These are phyloP conservation scores for Fusarium tjaetaba DNA, from an alignment of 2,329 filamentous ascomycete genomes.

Conservation along the genomic window DNA sequence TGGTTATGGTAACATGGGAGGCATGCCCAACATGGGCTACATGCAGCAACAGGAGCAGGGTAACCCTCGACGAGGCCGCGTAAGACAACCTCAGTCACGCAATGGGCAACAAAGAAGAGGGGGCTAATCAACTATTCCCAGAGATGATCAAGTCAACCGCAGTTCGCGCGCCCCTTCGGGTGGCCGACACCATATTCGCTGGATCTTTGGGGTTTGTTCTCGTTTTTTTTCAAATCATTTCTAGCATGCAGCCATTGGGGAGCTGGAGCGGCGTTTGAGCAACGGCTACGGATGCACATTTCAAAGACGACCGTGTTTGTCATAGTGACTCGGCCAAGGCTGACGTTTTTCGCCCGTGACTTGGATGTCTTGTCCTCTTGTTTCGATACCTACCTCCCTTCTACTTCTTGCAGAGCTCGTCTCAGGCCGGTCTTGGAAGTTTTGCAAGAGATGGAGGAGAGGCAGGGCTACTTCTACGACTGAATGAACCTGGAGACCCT, in stretches of 20 bases:
- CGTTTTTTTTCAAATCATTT: slow-evolving; percentile 33
- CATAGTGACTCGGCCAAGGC: slow-evolving; percentile 22
- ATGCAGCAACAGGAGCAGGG: slow-evolving; percentile 64
- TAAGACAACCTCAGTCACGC: slow-evolving; percentile 51
- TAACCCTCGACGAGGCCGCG: slow-evolving; percentile 67
- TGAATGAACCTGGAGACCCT: slow-evolving; percentile 37
- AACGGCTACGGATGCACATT: slow-evolving; percentile 29
- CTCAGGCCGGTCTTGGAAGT: slow-evolving; percentile 44
- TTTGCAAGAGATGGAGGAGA: slow-evolving; percentile 33
- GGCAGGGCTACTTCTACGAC: slow-evolving; percentile 39
- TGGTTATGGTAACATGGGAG: slow-evolving; percentile 56
- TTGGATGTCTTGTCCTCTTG: slow-evolving; percentile 38
- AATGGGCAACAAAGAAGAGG: slow-evolving; percentile 22
- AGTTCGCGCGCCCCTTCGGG: slow-evolving; percentile 12
- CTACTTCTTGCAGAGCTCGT: slow-evolving; percentile 29
- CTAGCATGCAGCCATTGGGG: slow-evolving; percentile 35
- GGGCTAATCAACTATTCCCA: slow-evolving; percentile 41
- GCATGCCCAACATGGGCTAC: slow-evolving; percentile 62
- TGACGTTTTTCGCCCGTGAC: slow-evolving; percentile 19
- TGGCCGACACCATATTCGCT: slow-evolving; percentile 25
- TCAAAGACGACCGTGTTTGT: slow-evolving; percentile 27
- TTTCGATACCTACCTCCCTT: slow-evolving; percentile 33
- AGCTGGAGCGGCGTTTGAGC: slow-evolving; percentile 34
- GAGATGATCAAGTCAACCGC: slow-evolving; percentile 42
- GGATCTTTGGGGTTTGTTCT: slow-evolving; percentile 33